Percentiles rank a stretch among this genome's conserved stretches.
phyloP scores from a whole-genome alignment of 176 grass and related monocot species.

The Microstegium vimineum region DNA sequence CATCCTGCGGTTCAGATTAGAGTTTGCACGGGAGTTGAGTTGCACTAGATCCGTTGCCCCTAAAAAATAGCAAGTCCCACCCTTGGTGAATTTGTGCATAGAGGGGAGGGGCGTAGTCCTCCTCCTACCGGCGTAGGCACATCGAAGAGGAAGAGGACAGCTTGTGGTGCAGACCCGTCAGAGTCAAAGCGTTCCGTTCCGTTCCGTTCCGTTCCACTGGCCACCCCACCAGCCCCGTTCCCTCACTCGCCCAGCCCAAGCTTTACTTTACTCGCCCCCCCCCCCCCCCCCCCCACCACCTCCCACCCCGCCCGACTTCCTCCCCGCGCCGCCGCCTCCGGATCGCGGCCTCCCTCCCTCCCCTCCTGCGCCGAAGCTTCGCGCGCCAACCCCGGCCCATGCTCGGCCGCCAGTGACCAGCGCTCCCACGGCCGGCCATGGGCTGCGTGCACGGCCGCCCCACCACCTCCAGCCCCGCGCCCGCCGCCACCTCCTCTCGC shows the following conservation, averaged over 20 bases:
- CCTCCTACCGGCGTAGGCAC: too few relatives aligned
- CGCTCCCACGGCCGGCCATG: slow-evolving; percentile 37
- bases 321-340: slow-evolving; percentile 33
- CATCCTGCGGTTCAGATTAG: too few relatives aligned
- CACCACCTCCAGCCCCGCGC: slow-evolving; percentile 32
- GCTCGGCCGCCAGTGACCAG: slow-evolving; percentile 30
- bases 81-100: neutral
- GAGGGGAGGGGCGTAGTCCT: too few relatives aligned
- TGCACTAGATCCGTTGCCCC: too few relatives aligned
- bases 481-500: neutral
- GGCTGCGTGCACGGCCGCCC: slow-evolving; percentile 77
- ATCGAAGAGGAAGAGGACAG: neutral
- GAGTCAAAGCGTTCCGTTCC: slow-evolving; percentile 36
- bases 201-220: neutral
- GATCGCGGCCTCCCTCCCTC: slow-evolving; percentile 20
- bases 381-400: neutral
- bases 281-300: slow-evolving; percentile 3
- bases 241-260: slow-evolving; percentile 27
- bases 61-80: neutral
- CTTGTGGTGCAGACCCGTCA: neutral
- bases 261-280: slow-evolving; percentile 40
- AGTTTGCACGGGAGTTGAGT: too few relatives aligned
- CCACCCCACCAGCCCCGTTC: slow-evolving; percentile 20
- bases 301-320: neutral
- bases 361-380: neutral